phyloP scores from a whole-genome alignment of 441 rosid genomes.

The Macaranga tanarius region DNA sequence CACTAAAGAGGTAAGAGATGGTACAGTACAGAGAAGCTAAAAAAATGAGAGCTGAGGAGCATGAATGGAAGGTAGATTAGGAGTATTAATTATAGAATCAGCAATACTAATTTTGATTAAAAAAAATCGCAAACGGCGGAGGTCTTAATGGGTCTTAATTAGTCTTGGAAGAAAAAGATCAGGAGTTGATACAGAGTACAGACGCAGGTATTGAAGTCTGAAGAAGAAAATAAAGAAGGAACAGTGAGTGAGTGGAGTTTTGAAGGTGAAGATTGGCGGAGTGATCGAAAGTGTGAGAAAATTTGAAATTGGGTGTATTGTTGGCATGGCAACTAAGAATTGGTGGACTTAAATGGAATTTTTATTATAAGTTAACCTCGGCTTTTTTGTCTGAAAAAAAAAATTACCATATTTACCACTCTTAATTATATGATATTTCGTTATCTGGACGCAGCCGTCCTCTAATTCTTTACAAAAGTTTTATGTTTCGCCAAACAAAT shows the following conservation, averaged over 20 bases:
- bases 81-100: not conserved
- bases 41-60: no score
- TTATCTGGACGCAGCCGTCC: no score
- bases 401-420: slow-evolving; percentile 10
- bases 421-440: no score
- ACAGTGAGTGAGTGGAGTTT: not conserved
- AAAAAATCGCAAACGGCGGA: no score
- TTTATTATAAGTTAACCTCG: not conserved
- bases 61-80: not conserved
- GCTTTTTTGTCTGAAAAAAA: not conserved
- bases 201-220: no score
- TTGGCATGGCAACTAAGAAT: not conserved
- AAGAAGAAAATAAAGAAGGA: not conserved
- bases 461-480: no score
- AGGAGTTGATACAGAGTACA: not conserved
- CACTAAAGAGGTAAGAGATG: no score
- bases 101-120: not conserved
- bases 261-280: slow-evolving; percentile 45
- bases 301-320: slow-evolving; percentile 21
- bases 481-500: no score
- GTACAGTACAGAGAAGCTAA: no score
- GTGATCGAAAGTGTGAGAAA: slow-evolving; percentile 31
- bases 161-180: not conserved
- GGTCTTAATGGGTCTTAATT: not conserved
- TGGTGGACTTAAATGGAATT: not conserved